Base-by-base conservation (phyloP, 352 stramenopile genomes). In the Phytophthora tubulina region DNA sequence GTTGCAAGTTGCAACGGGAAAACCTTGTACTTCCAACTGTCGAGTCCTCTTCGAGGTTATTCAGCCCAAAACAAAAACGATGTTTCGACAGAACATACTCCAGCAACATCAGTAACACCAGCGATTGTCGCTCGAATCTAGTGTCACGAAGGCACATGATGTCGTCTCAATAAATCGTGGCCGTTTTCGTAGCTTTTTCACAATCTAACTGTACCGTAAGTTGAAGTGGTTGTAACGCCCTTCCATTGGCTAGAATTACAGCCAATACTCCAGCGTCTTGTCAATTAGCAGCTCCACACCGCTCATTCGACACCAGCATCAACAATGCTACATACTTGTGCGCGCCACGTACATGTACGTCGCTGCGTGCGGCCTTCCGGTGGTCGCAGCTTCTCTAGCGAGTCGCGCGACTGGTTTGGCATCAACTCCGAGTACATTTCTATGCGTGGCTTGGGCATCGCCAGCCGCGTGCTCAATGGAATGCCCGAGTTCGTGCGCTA, bases 371-470 rank as follows among this genome's bases (percentile, higher is more conserved):
- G 42, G 5, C 17, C 50, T 56, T 50, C 32, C 0, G 42, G 33
- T 6, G 9, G 17, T 3, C 70, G 70, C 49, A 31, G 13, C n/a
- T 74, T 72, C 59, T 75, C 59, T 0, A 71, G 27, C 10, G 17
- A 41, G 8, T 59, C 56, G 3, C 49, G 50, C 14, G 17, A 55
- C 31, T 75, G 72, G 66, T 42, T 78, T 1, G 53, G 68, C 2
- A 74, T 79, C 8, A 21, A 71, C 7, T 49, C 63, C 9, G 72
- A 79, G 59, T 79, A 74, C 44, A 15, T 79, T 0, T 79, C 72
- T 1, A 50, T 58, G 55, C 72, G 72, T 11, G 68, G 68, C 2
- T 31, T 76, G 9, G 46, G 38, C 27, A 79, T 79, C 17, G 58
- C n/a, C 2, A 42, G 45, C 0, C 72, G 68, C 49, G 72, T 76